These are phyloP conservation scores for Fusarium sambucinum DNA, from an alignment of 2,329 filamentous ascomycete species.

Conservation along the genomic window DNA sequence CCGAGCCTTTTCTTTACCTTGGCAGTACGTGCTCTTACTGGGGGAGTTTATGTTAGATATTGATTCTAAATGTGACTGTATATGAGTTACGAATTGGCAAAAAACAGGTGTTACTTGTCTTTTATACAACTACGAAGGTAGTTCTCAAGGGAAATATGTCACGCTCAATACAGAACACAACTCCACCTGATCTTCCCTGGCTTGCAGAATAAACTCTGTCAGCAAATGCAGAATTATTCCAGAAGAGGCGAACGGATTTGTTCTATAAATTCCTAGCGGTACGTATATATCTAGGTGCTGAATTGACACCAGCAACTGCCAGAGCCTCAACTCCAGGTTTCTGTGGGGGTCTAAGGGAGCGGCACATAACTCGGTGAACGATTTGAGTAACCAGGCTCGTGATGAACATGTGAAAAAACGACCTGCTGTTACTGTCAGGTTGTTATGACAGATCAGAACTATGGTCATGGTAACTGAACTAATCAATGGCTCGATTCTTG, in stretches of 20 bases:
- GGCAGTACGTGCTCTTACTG: slow-evolving; percentile 12
- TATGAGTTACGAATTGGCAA: neutral
- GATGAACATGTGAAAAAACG: slow-evolving; percentile 9
- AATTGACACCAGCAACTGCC: neutral
- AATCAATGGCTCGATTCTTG: no score
- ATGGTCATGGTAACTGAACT: neutral
- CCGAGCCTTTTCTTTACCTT: slow-evolving; percentile 35
- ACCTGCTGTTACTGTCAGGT: slow-evolving; percentile 12
- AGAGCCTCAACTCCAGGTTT: slow-evolving; percentile 32
- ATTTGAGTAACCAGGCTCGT: slow-evolving; percentile 30
- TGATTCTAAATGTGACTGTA: neutral
- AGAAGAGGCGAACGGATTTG: slow-evolving; percentile 12
- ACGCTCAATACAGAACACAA: neutral
- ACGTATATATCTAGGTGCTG: neutral
- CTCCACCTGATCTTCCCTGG: neutral
- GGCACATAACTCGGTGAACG: slow-evolving; percentile 33
- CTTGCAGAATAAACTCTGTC: slow-evolving; percentile 1
- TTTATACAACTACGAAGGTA: neutral
- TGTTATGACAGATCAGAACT: slow-evolving; percentile 9
- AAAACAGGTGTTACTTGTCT: neutral
- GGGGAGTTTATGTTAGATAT: no score
- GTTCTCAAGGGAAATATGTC: neutral
- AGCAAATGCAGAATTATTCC: slow-evolving; percentile 18
- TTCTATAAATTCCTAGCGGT: neutral
- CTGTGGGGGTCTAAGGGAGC: slow-evolving; percentile 21